Evolutionary conservation across 805 yeast species (phyloP), one percentile per base, ranked within the genome.

Genomic region (Kluyveromyces wickerhamii): DNA sequence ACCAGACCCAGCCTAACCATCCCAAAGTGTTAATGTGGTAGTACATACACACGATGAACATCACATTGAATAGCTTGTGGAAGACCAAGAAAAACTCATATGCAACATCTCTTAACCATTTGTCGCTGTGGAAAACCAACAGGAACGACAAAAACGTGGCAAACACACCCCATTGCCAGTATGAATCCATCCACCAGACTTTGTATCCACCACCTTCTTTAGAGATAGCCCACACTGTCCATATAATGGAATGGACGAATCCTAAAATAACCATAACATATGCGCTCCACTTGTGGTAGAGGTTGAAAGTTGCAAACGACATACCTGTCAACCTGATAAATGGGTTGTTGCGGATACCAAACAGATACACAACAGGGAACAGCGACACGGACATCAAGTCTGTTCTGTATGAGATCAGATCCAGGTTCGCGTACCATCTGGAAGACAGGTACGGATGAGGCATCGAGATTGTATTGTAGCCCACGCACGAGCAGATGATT

Each of bases 291-390:
- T 68, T 77, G 57, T 85, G 95, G 48, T 71, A 72, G 19, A 65
- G 59, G 46, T 74, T 65, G 59, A 83, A 81, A 1, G 79, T 67
- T 10, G 76, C 59, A 42, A 66, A 72, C 0, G 75, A 55, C 64
- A 82, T 67, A 2, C 88, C 85, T 1, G 87, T 70, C 4, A 78
- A 35, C 50, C 60, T 62, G 41, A 72, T 69, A 48, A 83, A 62
- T 14, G 84, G 73, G 49, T 80, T 83, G 54, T 83, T 84, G 47
- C 92, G 64, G 20, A 80, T 79, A 4, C 85, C 84, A 54, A 82
- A 78, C 37, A 80, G 57, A 40, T 73, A 69, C 12, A 76, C 52
- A 5, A 69, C 51, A 1, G 92, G 89, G 38, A 77, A 64, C 32
- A 75, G 38, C 35, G 71, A 72, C 24, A 72, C 54, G 2, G 71